phyloP scores from a whole-genome alignment of 2,329 filamentous ascomycete species.

The Beauveria sp. region DNA sequence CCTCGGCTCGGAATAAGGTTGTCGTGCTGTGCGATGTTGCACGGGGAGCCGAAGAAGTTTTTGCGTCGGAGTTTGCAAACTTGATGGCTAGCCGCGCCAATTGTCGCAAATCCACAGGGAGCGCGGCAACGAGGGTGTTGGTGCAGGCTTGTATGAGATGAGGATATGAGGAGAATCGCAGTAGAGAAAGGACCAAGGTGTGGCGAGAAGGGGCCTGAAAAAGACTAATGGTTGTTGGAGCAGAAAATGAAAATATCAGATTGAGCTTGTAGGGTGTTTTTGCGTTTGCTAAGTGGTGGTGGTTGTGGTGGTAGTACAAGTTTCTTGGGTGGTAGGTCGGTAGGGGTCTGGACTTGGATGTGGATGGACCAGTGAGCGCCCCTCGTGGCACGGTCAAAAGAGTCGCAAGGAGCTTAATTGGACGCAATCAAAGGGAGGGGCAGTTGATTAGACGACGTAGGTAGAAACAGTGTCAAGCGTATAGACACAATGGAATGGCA shows the following conservation, averaged over 20 bases:
- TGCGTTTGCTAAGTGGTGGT: too few relatives aligned
- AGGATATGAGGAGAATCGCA: background rate
- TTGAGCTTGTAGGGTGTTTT: background rate
- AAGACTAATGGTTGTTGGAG: background rate
- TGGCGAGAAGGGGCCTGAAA: background rate
- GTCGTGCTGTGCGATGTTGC: background rate
- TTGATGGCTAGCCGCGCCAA: background rate
- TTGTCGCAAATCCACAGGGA: background rate
- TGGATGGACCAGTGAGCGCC: too few relatives aligned
- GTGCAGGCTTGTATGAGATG: background rate
- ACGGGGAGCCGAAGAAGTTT: background rate
- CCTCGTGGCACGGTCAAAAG: too few relatives aligned
- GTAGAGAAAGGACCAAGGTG: background rate
- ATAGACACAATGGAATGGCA: too few relatives aligned
- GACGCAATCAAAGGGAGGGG: too few relatives aligned
- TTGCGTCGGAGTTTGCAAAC: background rate
- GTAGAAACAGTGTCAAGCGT: too few relatives aligned
- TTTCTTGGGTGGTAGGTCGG: too few relatives aligned
- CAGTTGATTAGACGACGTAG: too few relatives aligned
- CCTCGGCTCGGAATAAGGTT: background rate
- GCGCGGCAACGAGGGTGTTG: background rate
- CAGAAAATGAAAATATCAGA: background rate
- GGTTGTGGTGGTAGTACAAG: too few relatives aligned
- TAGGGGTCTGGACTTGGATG: too few relatives aligned
- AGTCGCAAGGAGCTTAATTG: too few relatives aligned